phyloP scores from a whole-genome alignment of 169 alveolate species.

The Blepharisma undulans region DNA sequence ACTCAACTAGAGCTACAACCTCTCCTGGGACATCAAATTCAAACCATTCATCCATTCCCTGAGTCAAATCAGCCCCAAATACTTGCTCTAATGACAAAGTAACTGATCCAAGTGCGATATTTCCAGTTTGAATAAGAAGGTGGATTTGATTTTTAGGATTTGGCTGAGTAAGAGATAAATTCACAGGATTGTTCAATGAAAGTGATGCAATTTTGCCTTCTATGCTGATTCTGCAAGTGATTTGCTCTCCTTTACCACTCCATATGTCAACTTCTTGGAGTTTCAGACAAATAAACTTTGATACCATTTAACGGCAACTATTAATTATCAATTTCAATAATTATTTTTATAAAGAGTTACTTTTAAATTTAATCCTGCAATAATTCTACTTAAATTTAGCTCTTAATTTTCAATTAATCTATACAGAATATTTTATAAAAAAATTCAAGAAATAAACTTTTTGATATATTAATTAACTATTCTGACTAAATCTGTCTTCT shows the following conservation, averaged over 20 bases:
- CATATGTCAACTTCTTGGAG: background rate
- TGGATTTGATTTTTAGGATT: background rate
- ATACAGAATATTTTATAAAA: too few species aligned
- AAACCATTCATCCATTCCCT: constrained; percentile 6
- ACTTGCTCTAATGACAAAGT: background rate
- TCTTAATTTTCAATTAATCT: too few species aligned
- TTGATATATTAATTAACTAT: too few species aligned
- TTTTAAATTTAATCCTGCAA: too few species aligned
- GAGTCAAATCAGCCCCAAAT: background rate
- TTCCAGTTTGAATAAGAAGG: constrained; percentile 11
- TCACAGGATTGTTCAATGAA: background rate
- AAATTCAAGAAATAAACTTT: too few species aligned
- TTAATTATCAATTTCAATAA: too few species aligned
- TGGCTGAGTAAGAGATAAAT: background rate
- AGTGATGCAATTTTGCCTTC: background rate
- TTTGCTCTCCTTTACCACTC: background rate
- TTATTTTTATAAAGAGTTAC: too few species aligned
- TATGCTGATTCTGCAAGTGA: background rate
- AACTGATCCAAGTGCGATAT: constrained; percentile 4
- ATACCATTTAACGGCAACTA: background rate
- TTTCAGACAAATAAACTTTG: background rate
- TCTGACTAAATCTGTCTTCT: background rate
- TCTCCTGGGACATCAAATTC: constrained; percentile 20
- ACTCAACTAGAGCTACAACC: background rate
- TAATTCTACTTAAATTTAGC: too few species aligned